Percentiles rank a stretch among this genome's conserved stretches.
Evolutionary conservation across 306 rosid genomes (phyloP).

Genomic region (Casuarina cunninghamiana): DNA sequence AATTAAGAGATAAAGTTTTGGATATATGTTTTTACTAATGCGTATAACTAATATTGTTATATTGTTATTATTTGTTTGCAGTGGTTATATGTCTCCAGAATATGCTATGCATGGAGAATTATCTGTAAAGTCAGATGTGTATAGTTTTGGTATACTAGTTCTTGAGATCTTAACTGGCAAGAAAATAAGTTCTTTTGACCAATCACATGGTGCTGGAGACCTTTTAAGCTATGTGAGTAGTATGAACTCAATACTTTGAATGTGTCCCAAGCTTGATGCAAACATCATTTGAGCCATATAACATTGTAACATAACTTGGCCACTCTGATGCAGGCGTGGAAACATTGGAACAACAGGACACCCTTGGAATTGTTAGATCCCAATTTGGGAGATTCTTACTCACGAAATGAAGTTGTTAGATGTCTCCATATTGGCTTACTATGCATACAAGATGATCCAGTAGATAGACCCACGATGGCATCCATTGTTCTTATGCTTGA

Average conservation of each 20-base stretch:
- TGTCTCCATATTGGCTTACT: constrained; percentile 58
- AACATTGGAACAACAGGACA: constrained; percentile 37
- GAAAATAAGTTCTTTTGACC: neutral
- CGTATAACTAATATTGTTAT: too few relatives aligned
- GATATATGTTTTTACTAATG: too few relatives aligned
- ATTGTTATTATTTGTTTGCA: too few relatives aligned
- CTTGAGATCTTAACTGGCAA: constrained; percentile 18
- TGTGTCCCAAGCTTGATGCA: neutral
- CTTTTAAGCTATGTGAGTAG: constrained; percentile 36
- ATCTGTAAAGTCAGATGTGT: constrained; percentile 3
- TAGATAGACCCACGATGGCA: constrained; percentile 48
- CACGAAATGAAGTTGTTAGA: constrained; percentile 50
- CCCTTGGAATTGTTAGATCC: constrained; percentile 50
- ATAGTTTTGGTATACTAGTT: constrained; percentile 12
- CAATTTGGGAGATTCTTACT: constrained; percentile 37
- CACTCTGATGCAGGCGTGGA: constrained; percentile 42
- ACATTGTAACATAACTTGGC: neutral
- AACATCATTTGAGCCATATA: neutral
- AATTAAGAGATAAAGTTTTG: too few relatives aligned
- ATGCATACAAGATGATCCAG: constrained; percentile 53
- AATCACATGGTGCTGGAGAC: neutral
- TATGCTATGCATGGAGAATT: constrained; percentile 18
- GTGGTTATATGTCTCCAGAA: neutral
- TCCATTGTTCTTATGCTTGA: constrained; percentile 41
- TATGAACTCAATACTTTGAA: neutral